Evolutionary conservation across 2,329 filamentous ascomycete species (phyloP), one percentile per base, ranked within the genome.

Genomic region (Ascomycota sp.): DNA sequence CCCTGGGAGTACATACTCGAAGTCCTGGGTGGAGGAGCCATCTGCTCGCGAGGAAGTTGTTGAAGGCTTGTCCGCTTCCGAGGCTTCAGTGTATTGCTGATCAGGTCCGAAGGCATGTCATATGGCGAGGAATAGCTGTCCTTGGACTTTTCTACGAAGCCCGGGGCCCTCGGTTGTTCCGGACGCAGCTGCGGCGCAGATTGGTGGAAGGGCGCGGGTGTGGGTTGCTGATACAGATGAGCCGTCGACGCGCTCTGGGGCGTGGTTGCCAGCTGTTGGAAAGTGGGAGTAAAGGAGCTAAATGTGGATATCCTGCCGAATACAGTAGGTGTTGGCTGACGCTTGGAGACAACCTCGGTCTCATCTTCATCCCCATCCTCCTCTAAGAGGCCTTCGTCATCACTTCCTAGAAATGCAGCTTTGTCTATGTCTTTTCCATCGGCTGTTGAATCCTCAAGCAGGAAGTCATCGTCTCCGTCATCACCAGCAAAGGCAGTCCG

Each of bases 61-160:
- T 69, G 68, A 42, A 65, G 60, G 43, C 65, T 71, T 5, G 59
- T 50, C 30, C 75, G 61, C 57, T 77, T 75, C 48, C 72, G 62
- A 43, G 76, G 71, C 40, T 76, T 77, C 20, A 77, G 67, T 11
- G 44, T 35, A 5, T 41, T 46, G 19, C 37, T 44, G 23, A 55
- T 40, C 20, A 98, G 66, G 32, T 94, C 86, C 53, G 89, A 80
- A 4, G 89, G 89, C 13, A 98, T 61, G 53, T 98, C 91, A 43
- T 94, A 98, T 0, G 89, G 89, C 13, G 86, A 95, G 29, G 76
- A 67, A 48, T 98, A 98, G 7, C 86, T 85, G 32, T 80, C 80
- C 52, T 92, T 95, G 3, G 81, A 60, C 50, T 91, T 91, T 50
- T 86, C 77, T 5, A 69, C 81, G 51, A 93, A 98, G 51, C 86